Conservation (phyloP, 345 rosid species). For the Salix koriyanagi region DNA sequence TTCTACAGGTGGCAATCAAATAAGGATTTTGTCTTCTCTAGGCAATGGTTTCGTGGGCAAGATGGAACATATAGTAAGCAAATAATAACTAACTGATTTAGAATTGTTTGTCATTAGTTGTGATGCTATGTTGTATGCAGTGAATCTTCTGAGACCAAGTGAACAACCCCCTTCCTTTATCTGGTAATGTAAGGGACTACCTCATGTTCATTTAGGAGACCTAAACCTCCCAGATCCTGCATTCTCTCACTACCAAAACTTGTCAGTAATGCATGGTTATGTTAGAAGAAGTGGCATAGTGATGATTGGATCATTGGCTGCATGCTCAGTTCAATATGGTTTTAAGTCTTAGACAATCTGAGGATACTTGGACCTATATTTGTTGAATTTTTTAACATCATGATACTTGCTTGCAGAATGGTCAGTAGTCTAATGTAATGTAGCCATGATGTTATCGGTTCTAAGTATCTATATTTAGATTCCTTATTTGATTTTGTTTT, state of each 20-base stretch:
- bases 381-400: not conserved
- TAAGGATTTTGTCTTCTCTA: constrained; percentile 89
- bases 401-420: not conserved
- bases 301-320: not conserved
- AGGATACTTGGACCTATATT: not conserved
- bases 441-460: not conserved
- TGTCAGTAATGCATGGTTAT: not conserved
- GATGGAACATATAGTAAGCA: constrained; percentile 96
- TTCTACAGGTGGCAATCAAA: constrained; percentile 81
- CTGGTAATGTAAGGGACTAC: not conserved
- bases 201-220: not conserved
- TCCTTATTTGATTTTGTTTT: not conserved
- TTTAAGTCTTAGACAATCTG: not conserved
- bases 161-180: not conserved
- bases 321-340: not conserved
- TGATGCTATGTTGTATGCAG: not conserved
- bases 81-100: constrained; percentile 7
- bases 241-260: not conserved
- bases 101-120: constrained; percentile 8
- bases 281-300: not conserved
- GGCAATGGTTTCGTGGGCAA: constrained; percentile 96
- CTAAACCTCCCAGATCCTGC: not conserved
- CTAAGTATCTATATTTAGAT: not conserved
- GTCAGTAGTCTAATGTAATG: not conserved
- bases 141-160: not conserved